Evolutionary conservation across 2,329 filamentous ascomycete genomes (phyloP).

Genomic region (Podosphaera xanthii): DNA sequence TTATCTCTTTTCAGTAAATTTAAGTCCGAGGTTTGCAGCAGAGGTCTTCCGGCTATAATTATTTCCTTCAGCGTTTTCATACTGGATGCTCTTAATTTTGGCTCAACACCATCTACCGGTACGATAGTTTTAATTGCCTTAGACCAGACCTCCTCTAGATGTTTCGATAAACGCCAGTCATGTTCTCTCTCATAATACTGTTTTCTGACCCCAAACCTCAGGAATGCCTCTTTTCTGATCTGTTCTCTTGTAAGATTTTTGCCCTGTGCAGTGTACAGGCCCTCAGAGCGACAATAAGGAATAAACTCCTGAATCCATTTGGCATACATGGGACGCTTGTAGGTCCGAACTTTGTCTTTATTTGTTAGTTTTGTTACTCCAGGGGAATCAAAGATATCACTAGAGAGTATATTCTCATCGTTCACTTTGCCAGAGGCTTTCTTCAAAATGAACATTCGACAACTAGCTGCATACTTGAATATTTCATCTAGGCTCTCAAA

Average conservation of each 20-base stretch:
- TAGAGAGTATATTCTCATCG: neutral
- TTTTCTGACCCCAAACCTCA: conserved; percentile 22
- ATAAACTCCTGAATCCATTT: conserved; percentile 40
- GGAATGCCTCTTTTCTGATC: conserved; percentile 30
- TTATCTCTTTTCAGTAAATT: conserved; percentile 14
- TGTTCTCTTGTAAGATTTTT: conserved; percentile 18
- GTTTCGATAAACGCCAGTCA: conserved; percentile 21
- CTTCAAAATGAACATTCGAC: conserved; percentile 28
- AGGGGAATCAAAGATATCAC: neutral
- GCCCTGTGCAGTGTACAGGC: conserved; percentile 12
- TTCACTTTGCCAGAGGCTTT: neutral
- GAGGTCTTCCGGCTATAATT: conserved; percentile 19
- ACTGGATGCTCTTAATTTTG: conserved; percentile 9
- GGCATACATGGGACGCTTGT: conserved; percentile 30
- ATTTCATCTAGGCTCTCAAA: conserved; percentile 33
- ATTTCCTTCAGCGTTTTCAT: conserved; percentile 25
- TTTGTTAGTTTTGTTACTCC: conserved; percentile 15
- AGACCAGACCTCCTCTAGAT: conserved; percentile 22
- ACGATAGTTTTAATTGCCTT: conserved; percentile 22
- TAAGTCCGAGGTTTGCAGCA: neutral
- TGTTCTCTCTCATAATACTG: conserved; percentile 23
- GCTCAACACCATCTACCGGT: conserved; percentile 11
- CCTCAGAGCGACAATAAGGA: conserved; percentile 24
- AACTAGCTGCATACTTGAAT: conserved; percentile 36
- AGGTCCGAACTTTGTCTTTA: conserved; percentile 34